Base-by-base conservation (phyloP, 2,329 filamentous ascomycete species). In the Fusarium sulawesiense region DNA sequence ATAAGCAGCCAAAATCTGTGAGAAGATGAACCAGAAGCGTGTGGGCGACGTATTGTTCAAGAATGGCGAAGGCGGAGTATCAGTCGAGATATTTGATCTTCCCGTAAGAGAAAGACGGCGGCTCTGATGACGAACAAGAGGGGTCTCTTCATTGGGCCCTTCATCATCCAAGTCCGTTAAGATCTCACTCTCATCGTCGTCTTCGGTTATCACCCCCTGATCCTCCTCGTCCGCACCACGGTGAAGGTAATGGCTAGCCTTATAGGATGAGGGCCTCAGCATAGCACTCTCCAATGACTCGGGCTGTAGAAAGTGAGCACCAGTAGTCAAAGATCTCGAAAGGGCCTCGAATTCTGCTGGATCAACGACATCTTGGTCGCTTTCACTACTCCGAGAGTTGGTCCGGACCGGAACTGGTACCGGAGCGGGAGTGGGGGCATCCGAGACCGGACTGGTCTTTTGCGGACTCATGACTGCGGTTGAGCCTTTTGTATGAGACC, bases 21-120 rank as follows among this genome's bases (percentile, higher is more conserved):
- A 71, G 75, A 91, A 92, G 59, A 91, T 87, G 64, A 88, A 76
- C 85, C 87, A 89, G 80, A 92, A 92, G 30, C 84, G 82, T 10
- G 80, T 76, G 32, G 77, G 78, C 11, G 85, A 81, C 41, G 83
- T 82, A 66, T 82, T 81, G 66, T 83, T 81, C n/a, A 86, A 79
- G 72, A 78, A 86, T 9, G 66, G 70, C n/a, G 76, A 56, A 12
- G 68, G 40, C n/a, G 60, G 29, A 45, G 69, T 60, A 18, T 53
- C 50, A 18, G 29, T 40, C 3, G 71, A 70, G 7, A 64, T 40
- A 34, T 60, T 61, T 4, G 74, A 72, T 7, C 55, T 66, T 13
- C 62, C 73, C 10, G 66, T 64, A 12, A 73, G 67, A 7, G 65
- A 64, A 27, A 45, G 61, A 7, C 68, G 62, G 2, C 66, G 64